These are phyloP conservation scores for Boletus rubescentipes DNA, from an alignment of 768 basidiomycete species.

Conservation along the genomic window DNA sequence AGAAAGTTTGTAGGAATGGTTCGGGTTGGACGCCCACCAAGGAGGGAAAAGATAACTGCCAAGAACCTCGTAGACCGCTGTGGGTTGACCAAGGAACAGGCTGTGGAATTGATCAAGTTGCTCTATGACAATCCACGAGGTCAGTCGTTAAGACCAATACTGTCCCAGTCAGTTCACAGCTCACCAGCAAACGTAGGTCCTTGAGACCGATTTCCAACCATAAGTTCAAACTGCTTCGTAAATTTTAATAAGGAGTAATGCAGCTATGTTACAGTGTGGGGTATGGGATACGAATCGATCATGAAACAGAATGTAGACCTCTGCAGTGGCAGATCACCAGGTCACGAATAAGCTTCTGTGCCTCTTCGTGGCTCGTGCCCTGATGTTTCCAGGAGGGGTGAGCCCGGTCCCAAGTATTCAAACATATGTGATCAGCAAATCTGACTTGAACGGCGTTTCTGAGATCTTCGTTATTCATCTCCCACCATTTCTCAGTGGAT, in stretches of 20 bases:
- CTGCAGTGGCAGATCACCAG: conserved; percentile 15
- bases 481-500: conserved; percentile 23
- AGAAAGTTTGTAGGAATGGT: conserved; percentile 19
- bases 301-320: neutral
- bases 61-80: conserved; percentile 17
- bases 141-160: neutral
- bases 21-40: conserved; percentile 2
- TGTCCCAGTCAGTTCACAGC: neutral
- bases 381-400: conserved; percentile 23
- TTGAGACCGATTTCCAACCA: neutral
- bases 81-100: conserved; percentile 19
- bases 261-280: conserved; percentile 3
- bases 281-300: conserved; percentile 4
- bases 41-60: conserved; percentile 8
- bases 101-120: conserved; percentile 14
- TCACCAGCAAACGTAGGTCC: conserved; percentile 2
- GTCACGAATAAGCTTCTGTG: conserved; percentile 12
- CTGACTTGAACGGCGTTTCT: neutral
- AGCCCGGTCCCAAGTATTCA: conserved; percentile 11
- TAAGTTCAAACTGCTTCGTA: neutral
- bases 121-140: conserved; percentile 5
- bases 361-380: conserved; percentile 16
- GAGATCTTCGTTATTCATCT: conserved; percentile 12
- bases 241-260: neutral
- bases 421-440: conserved; percentile 19